Conservation (phyloP, 768 basidiomycete genomes). For the Rhodotorula paludigena region DNA sequence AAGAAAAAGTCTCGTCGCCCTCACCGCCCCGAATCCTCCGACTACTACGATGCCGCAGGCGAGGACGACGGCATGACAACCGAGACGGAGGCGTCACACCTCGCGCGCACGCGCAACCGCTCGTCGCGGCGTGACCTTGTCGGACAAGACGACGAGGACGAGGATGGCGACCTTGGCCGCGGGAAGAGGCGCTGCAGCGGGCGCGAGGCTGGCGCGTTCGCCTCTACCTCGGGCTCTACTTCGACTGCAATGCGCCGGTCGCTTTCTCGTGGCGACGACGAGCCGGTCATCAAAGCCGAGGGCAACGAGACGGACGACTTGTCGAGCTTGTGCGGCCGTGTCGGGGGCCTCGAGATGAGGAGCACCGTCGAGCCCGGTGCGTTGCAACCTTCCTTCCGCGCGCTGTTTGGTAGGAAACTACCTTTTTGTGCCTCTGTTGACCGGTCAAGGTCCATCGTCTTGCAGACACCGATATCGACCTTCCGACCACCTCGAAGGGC, state of each 20-base stretch:
- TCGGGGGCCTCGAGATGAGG: conserved; percentile 15
- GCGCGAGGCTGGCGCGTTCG: too few species aligned
- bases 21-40: neutral
- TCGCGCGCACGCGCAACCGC: conserved; percentile 1
- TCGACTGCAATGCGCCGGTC: too few species aligned
- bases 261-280: neutral
- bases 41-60: neutral
- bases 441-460: neutral
- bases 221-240: too few species aligned
- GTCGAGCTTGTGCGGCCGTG: conserved; percentile 10
- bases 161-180: neutral
- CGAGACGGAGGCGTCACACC: conserved; percentile 15
- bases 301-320: conserved; percentile 7
- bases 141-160: neutral
- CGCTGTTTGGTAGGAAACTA: too few species aligned
- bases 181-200: conserved; percentile 4
- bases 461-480: neutral
- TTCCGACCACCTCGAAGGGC: neutral
- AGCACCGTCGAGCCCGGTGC: conserved; percentile 21
- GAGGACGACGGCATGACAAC: conserved; percentile 14
- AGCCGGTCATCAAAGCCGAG: neutral
- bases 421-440: neutral
- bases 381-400: neutral
- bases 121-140: neutral
- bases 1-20: neutral